Percentiles rank a stretch among this genome's conserved stretches.
These are phyloP conservation scores for Mycena vitilis DNA, from an alignment of 768 basidiomycete genomes.

Conservation along the genomic window DNA sequence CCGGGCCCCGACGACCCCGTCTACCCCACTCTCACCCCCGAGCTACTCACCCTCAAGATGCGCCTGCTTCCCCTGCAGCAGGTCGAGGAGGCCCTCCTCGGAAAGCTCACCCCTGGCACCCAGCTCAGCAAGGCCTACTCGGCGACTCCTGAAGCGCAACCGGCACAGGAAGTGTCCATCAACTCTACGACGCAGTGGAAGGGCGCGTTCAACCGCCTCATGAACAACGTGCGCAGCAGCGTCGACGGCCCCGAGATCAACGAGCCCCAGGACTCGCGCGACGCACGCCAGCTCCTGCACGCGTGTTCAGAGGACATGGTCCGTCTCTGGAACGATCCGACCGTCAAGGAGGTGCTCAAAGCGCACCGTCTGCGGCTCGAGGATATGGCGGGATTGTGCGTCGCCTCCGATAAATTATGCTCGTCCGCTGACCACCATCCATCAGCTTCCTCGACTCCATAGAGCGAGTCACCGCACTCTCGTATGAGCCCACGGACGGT, in stretches of 20 bases:
- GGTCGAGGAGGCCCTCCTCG: conserved; percentile 62
- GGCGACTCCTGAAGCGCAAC: neutral
- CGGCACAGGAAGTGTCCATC: conserved; percentile 47
- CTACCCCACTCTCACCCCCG: conserved; percentile 50
- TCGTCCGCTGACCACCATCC: neutral
- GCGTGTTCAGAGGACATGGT: conserved; percentile 65
- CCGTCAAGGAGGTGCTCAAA: conserved; percentile 53
- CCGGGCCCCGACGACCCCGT: conserved; percentile 35
- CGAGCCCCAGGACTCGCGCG: conserved; percentile 49
- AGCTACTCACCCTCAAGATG: conserved; percentile 58
- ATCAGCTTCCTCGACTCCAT: conserved; percentile 62
- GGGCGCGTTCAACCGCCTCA: conserved; percentile 45
- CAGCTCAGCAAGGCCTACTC: conserved; percentile 15
- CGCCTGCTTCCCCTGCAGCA: conserved; percentile 63
- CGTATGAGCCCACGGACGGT: conserved; percentile 65
- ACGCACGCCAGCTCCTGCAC: conserved; percentile 56
- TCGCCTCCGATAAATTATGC: neutral
- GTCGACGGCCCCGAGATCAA: conserved; percentile 42
- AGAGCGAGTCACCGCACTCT: conserved; percentile 55
- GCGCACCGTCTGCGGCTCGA: conserved; percentile 58
- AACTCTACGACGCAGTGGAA: conserved; percentile 52
- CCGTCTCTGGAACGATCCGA: conserved; percentile 60
- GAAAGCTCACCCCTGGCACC: conserved; percentile 56
- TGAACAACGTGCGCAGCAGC: conserved; percentile 44
- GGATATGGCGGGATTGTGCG: conserved; percentile 55